Evolutionary conservation across 768 basidiomycete genomes (phyloP).

Genomic region (Dacryopinax primogenitus): DNA sequence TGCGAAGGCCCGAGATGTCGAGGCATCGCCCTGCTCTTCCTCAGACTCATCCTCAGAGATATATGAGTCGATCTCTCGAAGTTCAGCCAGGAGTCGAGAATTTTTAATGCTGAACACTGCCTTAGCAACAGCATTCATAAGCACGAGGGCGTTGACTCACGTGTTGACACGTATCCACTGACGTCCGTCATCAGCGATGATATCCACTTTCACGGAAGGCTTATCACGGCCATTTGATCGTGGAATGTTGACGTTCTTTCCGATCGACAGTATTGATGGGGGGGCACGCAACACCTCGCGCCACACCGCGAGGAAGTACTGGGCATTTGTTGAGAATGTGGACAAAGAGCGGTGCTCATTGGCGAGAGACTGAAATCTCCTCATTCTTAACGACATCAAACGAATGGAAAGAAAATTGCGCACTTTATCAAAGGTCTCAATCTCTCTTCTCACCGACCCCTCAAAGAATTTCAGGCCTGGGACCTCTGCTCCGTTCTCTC

Average conservation of each 20-base stretch:
- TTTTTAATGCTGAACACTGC: conserved; percentile 52
- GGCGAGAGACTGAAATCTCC: conserved; percentile 12
- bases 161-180: conserved; percentile 81
- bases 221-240: conserved; percentile 25
- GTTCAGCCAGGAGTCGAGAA: conserved; percentile 60
- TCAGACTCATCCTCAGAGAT: conserved; percentile 42
- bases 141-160: conserved; percentile 34
- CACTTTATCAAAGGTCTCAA: conserved; percentile 34
- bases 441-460: conserved; percentile 35
- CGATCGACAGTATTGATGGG: conserved; percentile 44
- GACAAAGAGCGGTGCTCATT: conserved; percentile 9
- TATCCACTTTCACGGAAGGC: conserved; percentile 53
- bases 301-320: conserved; percentile 72
- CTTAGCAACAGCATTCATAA: conserved; percentile 7
- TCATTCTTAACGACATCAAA: background rate
- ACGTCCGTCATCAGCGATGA: conserved; percentile 60
- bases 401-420: background rate
- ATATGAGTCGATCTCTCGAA: conserved; percentile 75
- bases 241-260: conserved; percentile 37
- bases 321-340: conserved; percentile 48
- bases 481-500: conserved; percentile 17
- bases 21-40: conserved; percentile 11
- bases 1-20: conserved; percentile 26
- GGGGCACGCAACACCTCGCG: conserved; percentile 55
- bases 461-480: conserved; percentile 33